These are phyloP conservation scores for Penicillium vulpinum DNA, from an alignment of 2,329 filamentous ascomycete genomes.

Conservation along the genomic window DNA sequence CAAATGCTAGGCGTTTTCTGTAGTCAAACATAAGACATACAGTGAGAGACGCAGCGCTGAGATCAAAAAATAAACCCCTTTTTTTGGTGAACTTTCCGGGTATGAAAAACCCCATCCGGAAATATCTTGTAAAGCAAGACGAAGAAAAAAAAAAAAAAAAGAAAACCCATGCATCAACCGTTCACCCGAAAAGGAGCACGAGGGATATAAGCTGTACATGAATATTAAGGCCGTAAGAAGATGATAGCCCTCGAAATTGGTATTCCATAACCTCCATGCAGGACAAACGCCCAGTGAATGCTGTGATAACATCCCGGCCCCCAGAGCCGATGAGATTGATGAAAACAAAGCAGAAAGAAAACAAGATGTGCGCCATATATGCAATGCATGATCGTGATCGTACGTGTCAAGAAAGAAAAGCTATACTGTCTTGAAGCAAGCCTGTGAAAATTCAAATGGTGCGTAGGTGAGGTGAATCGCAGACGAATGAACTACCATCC, in stretches of 20 bases:
- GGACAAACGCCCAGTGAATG: slow-evolving; percentile 35
- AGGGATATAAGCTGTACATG: slow-evolving; percentile 34
- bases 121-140: slow-evolving; percentile 8
- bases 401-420: slow-evolving; percentile 30
- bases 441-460: not conserved
- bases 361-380: slow-evolving; percentile 39
- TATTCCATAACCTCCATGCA: slow-evolving; percentile 25
- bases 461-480: not conserved
- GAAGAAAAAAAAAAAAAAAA: not conserved
- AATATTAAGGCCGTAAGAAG: slow-evolving; percentile 30
- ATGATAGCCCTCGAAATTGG: slow-evolving; percentile 15
- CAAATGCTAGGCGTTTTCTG: slow-evolving; percentile 21
- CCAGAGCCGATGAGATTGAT: slow-evolving; percentile 17
- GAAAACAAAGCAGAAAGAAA: slow-evolving; percentile 19
- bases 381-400: slow-evolving; percentile 42
- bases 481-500: slow-evolving; percentile 64
- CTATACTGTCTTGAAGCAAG: slow-evolving; percentile 15
- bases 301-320: slow-evolving; percentile 19
- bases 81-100: slow-evolving; percentile 18
- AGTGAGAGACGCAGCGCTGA: slow-evolving; percentile 19
- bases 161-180: slow-evolving; percentile 22
- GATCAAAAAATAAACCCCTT: slow-evolving; percentile 12
- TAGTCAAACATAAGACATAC: slow-evolving; percentile 9
- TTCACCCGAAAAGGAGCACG: slow-evolving; percentile 15
- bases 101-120: slow-evolving; percentile 1